These are phyloP conservation scores for Cinnamomum chago DNA, from an alignment of 164 flowering plant species.

Conservation along the genomic window DNA sequence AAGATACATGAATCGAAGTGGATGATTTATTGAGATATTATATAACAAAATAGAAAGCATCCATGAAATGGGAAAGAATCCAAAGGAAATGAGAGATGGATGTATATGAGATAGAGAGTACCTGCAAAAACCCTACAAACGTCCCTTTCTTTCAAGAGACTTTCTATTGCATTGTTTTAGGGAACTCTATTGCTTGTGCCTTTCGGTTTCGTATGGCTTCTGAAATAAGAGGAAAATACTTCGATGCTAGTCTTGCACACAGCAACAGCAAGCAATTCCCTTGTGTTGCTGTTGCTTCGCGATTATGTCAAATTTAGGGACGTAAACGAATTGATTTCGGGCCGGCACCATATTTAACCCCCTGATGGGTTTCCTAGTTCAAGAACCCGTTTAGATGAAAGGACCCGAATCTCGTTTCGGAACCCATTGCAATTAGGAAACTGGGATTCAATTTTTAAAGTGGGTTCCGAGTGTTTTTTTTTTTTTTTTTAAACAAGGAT, in stretches of 20 bases:
- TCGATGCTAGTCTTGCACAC: background rate
- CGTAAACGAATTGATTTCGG: no score
- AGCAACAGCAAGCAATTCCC: background rate
- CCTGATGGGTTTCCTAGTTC: no score
- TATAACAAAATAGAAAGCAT: background rate
- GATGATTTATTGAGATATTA: background rate
- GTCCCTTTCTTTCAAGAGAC: background rate
- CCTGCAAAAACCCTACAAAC: background rate
- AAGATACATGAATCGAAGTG: background rate
- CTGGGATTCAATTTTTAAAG: no score
- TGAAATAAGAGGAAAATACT: background rate
- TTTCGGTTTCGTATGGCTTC: background rate
- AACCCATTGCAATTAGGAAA: no score
- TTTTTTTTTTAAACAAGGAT: no score
- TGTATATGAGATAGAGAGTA: background rate
- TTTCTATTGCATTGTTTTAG: background rate
- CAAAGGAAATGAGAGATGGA: background rate
- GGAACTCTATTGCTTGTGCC: background rate
- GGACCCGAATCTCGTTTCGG: background rate
- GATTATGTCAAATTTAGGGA: background rate
- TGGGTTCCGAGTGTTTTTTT: no score
- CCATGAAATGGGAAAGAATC: background rate
- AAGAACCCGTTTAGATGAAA: no score
- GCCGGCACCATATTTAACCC: no score
- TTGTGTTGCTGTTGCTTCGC: background rate